Base-by-base conservation (phyloP, 1,284 basidiomycete species). In the Papiliotrema terrestris region DNA sequence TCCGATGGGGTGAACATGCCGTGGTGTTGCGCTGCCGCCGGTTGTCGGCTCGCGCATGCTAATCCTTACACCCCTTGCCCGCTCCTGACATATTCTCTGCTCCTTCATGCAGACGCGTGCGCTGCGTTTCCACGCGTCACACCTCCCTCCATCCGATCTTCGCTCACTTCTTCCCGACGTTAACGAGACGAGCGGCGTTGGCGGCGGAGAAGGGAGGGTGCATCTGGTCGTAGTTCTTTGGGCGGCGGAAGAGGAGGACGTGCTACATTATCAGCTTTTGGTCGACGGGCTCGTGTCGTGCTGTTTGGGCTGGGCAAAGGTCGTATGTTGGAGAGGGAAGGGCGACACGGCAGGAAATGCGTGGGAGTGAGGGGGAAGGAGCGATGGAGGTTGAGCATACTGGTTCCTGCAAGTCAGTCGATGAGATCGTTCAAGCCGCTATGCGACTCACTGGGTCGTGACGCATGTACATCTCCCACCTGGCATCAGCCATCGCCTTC, bases 381-480 rank as follows among this genome's bases (percentile, higher is more conserved):
- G 49, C 23, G 55, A 36, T 14, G 29, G 19, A 20, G 39, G 14
- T 17, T 23, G 11, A 42, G 59, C 43, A 49, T 58, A 69, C 67
- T 17, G 72, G 72, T 66, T 72, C 72, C 72, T 72, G 53, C 36
- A 19, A 13, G 52, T 56, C 36, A 54, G 45, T 39, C 36, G 36
- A 19, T 20, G 49, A 3, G 14, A 14, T 25, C 38, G 5, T 14
- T 9, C 19, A 5, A 19, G 49, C 13, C 3, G 9, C 15, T 11
- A 19, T n/a, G 41, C 17, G 32, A 68, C 73, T 68, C 42, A 75
- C 73, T 52, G 73, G 73, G 29, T 76, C 74, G 48, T 78, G 76
- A 22, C 76, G 69, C 69, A 78, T 75, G 68, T 77, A 78, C 74
- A 77, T 77, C 62, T 77, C 71, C 76, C 76, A 78, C 52, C 76